Base-by-base conservation (phyloP, 1,139 yeast species). In the Saccharomyces hybrid region DNA sequence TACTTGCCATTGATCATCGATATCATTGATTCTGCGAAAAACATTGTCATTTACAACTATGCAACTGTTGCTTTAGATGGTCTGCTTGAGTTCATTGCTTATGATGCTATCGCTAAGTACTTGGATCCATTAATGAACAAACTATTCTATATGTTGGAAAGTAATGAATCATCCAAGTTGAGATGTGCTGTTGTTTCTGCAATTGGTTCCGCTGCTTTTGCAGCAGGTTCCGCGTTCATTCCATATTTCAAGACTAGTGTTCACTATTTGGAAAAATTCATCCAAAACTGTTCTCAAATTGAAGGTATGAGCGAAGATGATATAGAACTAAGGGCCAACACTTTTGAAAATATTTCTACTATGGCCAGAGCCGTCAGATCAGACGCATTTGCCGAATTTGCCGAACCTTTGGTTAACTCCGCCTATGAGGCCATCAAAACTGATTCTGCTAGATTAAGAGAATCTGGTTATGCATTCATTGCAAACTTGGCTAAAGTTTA, bases 291-390 rank as follows among this genome's bases (percentile, higher is more conserved):
- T 66, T 81, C 84, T 51, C 73, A 75, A 53, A 77, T 82, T 57
- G 89, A 84, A 68, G 91, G 90, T 58, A 73, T 86, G 78, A 74
- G 84, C 57, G 91, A 85, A 63, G 90, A 80, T 60, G 95, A 87
- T 64, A 82, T 86, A 62, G 95, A 87, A 73, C 81, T 91, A 65
- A 83, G 95, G 73, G 97, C 96, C 49, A 80, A 85, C 70, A 88
- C 97, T 53, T 84, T 93, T 63, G 99, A 95, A 75, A 88, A 95
- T 66, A 82, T 95, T 62, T 88, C 97, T 47, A 86, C 96, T 26
- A 85, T 93, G 86, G 98, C 96, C 55, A 83, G 93, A 71, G 97
- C 99, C 54, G 97, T 93, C 56, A 96, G 98, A 60, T 85, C 95
- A 55, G 93, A 86, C 64, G 76, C 88, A 1, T 93, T 93, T 74